Evolutionary conservation across 352 stramenopile genomes (phyloP).

Genomic region (Aphanomyces invadans): DNA sequence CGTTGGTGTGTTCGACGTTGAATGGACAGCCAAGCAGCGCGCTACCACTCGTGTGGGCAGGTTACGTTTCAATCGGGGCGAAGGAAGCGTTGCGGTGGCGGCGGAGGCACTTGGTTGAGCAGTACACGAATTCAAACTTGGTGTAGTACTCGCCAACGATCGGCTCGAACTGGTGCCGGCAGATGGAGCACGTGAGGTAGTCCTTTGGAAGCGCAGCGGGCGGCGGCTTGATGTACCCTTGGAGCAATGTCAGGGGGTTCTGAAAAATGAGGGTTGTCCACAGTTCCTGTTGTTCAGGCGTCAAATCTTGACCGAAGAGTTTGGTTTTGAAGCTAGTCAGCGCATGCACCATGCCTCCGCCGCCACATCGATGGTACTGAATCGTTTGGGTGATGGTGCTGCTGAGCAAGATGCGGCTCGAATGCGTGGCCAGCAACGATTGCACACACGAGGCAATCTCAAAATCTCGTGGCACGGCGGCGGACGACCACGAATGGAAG

Average conservation of each 20-base stretch:
- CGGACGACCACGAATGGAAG: background rate
- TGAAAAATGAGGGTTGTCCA: slow-evolving; percentile 37
- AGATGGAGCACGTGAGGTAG: slow-evolving; percentile 71
- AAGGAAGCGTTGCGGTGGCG: slow-evolving; percentile 61
- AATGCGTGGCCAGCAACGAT: slow-evolving; percentile 24
- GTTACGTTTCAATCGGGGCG: no score
- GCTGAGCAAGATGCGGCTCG: slow-evolving; percentile 47
- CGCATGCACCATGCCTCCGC: slow-evolving; percentile 55
- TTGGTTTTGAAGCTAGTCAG: slow-evolving; percentile 42
- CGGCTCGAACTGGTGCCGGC: slow-evolving; percentile 59
- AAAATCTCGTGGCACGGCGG: slow-evolving; percentile 29
- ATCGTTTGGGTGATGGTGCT: slow-evolving; percentile 54
- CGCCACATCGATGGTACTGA: slow-evolving; percentile 62
- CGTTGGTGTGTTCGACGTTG: no score
- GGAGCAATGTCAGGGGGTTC: slow-evolving; percentile 44
- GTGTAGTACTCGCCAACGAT: slow-evolving; percentile 83
- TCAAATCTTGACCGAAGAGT: slow-evolving; percentile 28
- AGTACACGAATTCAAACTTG: slow-evolving; percentile 80
- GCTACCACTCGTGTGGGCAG: no score
- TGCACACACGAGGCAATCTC: slow-evolving; percentile 37
- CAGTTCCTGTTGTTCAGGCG: slow-evolving; percentile 18
- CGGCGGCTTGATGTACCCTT: slow-evolving; percentile 54
- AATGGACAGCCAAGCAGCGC: no score
- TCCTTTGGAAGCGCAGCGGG: slow-evolving; percentile 55
- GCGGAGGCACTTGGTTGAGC: slow-evolving; percentile 71